Evolutionary conservation across 2,329 filamentous ascomycete species (phyloP), one percentile per base, ranked within the genome.

Genomic region (Colletotrichum tofieldiae): DNA sequence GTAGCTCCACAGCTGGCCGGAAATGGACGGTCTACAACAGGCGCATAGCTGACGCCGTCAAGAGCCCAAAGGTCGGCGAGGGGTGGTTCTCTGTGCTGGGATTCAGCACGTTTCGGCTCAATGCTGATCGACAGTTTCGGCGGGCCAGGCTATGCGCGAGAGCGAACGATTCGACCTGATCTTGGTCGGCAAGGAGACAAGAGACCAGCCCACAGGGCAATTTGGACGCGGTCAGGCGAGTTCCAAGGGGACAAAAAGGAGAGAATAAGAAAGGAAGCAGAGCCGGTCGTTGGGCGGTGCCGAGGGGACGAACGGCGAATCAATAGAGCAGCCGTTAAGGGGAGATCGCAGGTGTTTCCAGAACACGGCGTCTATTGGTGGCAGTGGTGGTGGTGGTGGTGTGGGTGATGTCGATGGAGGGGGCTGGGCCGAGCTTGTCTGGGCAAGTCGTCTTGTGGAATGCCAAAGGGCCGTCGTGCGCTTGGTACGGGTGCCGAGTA

Each of bases 101-200:
- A 52, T 66, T 61, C 71, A 41, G 71, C 67, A 45, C 75, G 80
- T 82, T 82, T 82, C 80, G 81, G 77, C 77, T 78, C 77, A 76
- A 76, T 80, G 78, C 75, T 81, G 81, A 82, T 82, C 80, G 79
- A 78, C 80, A 77, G 81, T 82, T 82, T 82, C 79, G 80, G 78
- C 75, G 76, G 76, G 75, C 75, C 75, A 75, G 73, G 62, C 59
- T 64, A 72, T 73, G 67, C 67, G 66, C 51, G 66, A 74, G 71
- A 59, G 70, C 62, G 56, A 72, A 61, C 65, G 73, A 72, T 67
- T 74, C 26, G 37, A 60, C 20, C 41, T 67, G 56, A 43, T 45
- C 43, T 65, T 20, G 29, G 32, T 55, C 5, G 8, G 14, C 20
- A 9, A 39, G 20, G 32, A 56, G 64, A 58, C n/a, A 14, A 51